Percentiles rank a stretch among this genome's conserved stretches.
Conservation (phyloP, 2,329 filamentous ascomycete species). For the Erysiphe neolycopersici region DNA sequence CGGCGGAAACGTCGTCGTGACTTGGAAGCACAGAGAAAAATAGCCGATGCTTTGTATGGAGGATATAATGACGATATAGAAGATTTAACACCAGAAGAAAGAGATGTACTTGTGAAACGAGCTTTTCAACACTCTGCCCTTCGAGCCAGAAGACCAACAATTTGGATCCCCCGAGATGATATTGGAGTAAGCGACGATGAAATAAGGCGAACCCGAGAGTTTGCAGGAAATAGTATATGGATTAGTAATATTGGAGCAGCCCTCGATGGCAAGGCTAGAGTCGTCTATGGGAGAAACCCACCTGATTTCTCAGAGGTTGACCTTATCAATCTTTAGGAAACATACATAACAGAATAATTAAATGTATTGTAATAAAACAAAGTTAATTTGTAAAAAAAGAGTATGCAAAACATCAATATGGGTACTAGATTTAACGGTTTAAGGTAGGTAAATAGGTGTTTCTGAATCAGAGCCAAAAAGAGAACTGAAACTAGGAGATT, state of each 20-base stretch:
- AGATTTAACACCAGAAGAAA: slow-evolving; percentile 70
- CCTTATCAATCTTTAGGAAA: slow-evolving; percentile 42
- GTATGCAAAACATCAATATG: too few relatives aligned
- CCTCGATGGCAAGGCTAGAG: slow-evolving; percentile 55
- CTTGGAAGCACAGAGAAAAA: slow-evolving; percentile 40
- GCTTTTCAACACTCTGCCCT: slow-evolving; percentile 82
- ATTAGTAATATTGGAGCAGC: slow-evolving; percentile 84
- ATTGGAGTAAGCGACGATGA: slow-evolving; percentile 82
- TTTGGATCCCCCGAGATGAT: slow-evolving; percentile 86
- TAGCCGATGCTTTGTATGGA: slow-evolving; percentile 61
- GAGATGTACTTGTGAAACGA: slow-evolving; percentile 59
- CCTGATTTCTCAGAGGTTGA: slow-evolving; percentile 79
- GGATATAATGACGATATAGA: slow-evolving; percentile 83
- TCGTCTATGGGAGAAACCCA: slow-evolving; percentile 62
- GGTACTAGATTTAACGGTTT: too few relatives aligned
- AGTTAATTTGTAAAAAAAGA: too few relatives aligned
- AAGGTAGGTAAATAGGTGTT: too few relatives aligned
- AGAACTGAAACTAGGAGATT: too few relatives aligned
- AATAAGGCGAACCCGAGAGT: slow-evolving; percentile 47
- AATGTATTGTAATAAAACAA: too few relatives aligned
- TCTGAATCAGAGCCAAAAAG: too few relatives aligned
- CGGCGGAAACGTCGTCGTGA: slow-evolving; percentile 24
- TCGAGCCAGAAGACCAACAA: slow-evolving; percentile 55
- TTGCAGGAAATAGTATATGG: slow-evolving; percentile 36
- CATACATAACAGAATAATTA: too few relatives aligned